Conservation (phyloP, 768 basidiomycete genomes). For the Pleurotus tuoliensis region DNA sequence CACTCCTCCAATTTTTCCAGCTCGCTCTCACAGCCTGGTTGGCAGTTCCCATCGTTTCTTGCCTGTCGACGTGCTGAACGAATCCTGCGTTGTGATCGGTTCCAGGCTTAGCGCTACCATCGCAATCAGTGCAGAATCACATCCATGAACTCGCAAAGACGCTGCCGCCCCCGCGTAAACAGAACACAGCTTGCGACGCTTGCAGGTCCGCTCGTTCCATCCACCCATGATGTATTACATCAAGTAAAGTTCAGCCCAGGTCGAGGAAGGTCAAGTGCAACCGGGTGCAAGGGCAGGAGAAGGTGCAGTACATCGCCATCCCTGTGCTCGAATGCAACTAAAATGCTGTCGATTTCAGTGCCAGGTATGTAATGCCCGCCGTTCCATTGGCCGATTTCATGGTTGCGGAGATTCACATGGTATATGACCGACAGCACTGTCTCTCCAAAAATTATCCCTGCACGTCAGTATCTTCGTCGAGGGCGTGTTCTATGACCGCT, state of each 20-base stretch:
- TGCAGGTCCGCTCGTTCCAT: conserved; percentile 56
- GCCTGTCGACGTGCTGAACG: not conserved
- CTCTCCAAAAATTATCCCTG: conserved; percentile 85
- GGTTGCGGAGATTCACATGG: conserved; percentile 13
- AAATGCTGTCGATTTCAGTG: conserved; percentile 39
- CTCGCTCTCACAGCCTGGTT: conserved; percentile 32
- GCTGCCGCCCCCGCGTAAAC: conserved; percentile 81
- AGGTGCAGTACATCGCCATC: conserved; percentile 56
- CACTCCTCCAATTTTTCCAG: conserved; percentile 17
- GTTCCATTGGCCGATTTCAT: not conserved
- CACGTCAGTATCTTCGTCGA: conserved; percentile 59
- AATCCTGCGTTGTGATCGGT: conserved; percentile 10
- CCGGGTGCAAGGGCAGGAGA: conserved; percentile 76
- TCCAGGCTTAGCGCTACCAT: conserved; percentile 59
- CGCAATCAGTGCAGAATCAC: conserved; percentile 71
- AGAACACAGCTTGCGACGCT: conserved; percentile 92
- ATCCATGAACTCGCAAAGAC: conserved; percentile 79
- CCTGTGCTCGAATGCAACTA: conserved; percentile 6
- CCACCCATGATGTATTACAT: conserved; percentile 10
- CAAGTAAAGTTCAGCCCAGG: conserved; percentile 31
- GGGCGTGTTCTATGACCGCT: conserved; percentile 1
- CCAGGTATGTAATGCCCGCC: conserved; percentile 43
- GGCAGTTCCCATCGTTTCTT: conserved; percentile 11
- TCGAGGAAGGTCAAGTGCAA: conserved; percentile 88
- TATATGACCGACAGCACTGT: conserved; percentile 57